Evolutionary conservation across 192 early-diverging fungal genomes (phyloP).

Genomic region (Coemansia javaensis): DNA sequence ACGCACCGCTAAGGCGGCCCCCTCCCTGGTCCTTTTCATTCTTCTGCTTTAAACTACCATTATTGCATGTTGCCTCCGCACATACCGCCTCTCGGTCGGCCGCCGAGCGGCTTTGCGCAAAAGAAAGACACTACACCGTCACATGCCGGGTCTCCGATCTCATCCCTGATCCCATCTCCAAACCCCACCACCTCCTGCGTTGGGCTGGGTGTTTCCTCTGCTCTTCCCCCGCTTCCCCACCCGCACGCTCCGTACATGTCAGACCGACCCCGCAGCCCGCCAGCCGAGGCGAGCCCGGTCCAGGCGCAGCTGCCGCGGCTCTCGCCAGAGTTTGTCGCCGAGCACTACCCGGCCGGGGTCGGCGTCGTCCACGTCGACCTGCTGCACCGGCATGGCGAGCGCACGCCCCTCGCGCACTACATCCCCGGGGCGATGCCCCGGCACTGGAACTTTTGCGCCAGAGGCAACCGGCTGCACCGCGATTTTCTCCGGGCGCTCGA

Average conservation of each 20-base stretch:
- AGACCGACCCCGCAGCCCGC: constrained; percentile 8
- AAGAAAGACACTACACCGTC: too few relatives aligned
- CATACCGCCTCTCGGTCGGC: too few relatives aligned
- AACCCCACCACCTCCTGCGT: too few relatives aligned
- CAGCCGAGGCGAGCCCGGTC: neutral
- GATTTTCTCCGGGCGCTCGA: constrained; percentile 32
- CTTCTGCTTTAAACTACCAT: too few relatives aligned
- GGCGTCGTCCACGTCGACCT: constrained; percentile 49
- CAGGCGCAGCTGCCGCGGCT: constrained; percentile 38
- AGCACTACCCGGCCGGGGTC: constrained; percentile 43
- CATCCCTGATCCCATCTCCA: too few relatives aligned
- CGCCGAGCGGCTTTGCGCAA: too few relatives aligned
- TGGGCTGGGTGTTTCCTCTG: too few relatives aligned
- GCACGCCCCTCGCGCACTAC: constrained; percentile 27
- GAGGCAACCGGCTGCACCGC: constrained; percentile 20
- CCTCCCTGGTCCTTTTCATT: too few relatives aligned
- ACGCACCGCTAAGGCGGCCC: constrained; percentile 1
- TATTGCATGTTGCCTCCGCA: too few relatives aligned
- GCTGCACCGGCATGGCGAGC: constrained; percentile 51
- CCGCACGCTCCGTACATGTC: too few relatives aligned
- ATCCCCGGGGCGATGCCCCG: constrained; percentile 16
- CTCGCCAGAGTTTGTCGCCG: constrained; percentile 33
- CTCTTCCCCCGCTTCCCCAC: neutral
- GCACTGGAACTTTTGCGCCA: constrained; percentile 46
- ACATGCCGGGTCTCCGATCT: too few relatives aligned